Percentiles rank a stretch among this genome's conserved stretches.
Evolutionary conservation across 306 rosid genomes (phyloP).

Genomic region (Alnus glutinosa): DNA sequence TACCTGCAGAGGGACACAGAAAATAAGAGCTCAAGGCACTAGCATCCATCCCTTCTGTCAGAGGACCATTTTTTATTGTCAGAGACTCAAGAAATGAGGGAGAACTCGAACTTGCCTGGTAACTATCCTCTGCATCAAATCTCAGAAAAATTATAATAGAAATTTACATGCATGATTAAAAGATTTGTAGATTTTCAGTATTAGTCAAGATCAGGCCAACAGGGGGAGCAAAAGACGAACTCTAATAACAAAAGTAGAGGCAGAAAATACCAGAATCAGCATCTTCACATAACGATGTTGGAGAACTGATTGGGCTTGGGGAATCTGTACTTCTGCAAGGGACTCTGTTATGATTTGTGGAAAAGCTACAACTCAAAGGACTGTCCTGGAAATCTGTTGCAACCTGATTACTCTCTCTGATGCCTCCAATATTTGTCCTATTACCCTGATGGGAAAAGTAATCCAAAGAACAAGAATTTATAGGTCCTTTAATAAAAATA

Average conservation of each 20-base stretch:
- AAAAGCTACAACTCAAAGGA: slow-evolving; percentile 53
- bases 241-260: slow-evolving; percentile 28
- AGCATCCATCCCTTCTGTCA: slow-evolving; percentile 35
- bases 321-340: slow-evolving; percentile 66
- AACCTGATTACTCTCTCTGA: slow-evolving; percentile 54
- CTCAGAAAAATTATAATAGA: slow-evolving; percentile 20
- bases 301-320: slow-evolving; percentile 64
- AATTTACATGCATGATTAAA: slow-evolving; percentile 3
- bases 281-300: slow-evolving; percentile 76
- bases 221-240: slow-evolving; percentile 12
- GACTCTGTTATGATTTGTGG: slow-evolving; percentile 43
- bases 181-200: slow-evolving; percentile 1
- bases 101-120: slow-evolving; percentile 49
- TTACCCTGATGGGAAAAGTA: slow-evolving; percentile 53
- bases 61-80: slow-evolving; percentile 38
- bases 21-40: slow-evolving; percentile 38
- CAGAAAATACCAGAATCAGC: slow-evolving; percentile 73
- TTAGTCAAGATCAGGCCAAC: slow-evolving; percentile 11
- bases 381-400: slow-evolving; percentile 49
- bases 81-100: slow-evolving; percentile 37
- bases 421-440: slow-evolving; percentile 66
- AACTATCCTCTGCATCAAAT: slow-evolving; percentile 47
- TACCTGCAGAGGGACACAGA: slow-evolving; percentile 39
- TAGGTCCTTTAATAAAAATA: not conserved
- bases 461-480: slow-evolving; percentile 12